A percentile compares a stretch with the other conserved stretches of the same genome.
Evolutionary conservation across 306 rosid species (phyloP).

Genomic region (Pueraria montana): DNA sequence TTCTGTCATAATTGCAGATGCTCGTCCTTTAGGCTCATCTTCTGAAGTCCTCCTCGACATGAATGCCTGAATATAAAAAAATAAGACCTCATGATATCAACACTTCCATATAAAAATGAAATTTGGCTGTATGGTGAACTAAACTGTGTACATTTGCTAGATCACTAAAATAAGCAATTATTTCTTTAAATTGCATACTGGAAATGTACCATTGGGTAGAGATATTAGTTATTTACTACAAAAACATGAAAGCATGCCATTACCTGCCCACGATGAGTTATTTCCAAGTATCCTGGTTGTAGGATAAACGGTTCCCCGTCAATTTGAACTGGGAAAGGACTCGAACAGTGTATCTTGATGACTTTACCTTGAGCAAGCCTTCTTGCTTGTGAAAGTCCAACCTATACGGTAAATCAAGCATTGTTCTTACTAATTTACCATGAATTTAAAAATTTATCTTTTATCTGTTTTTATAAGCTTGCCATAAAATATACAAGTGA

Average conservation of each 20-base stretch:
- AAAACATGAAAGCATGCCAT: conserved; percentile 30
- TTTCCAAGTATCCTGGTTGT: conserved; percentile 66
- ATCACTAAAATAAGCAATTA: neutral
- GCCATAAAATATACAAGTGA: neutral
- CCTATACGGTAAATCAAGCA: conserved; percentile 54
- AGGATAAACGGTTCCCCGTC: conserved; percentile 86
- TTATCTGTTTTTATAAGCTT: neutral
- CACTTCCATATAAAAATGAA: conserved; percentile 35
- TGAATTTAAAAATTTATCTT: conserved; percentile 29
- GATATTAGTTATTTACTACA: conserved; percentile 23
- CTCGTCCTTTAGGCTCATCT: conserved; percentile 78
- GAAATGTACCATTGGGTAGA: neutral
- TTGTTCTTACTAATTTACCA: conserved; percentile 33
- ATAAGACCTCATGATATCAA: conserved; percentile 1
- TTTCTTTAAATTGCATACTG: neutral
- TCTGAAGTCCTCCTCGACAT: conserved; percentile 80
- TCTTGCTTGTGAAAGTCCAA: conserved; percentile 89
- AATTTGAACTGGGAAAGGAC: conserved; percentile 88
- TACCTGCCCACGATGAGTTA: conserved; percentile 72
- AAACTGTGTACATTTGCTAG: neutral
- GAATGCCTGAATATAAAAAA: conserved; percentile 59
- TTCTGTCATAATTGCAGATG: conserved; percentile 79
- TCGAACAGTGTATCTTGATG: conserved; percentile 71
- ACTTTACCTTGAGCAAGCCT: conserved; percentile 82
- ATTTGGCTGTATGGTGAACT: conserved; percentile 25